A percentile compares a stretch with the other conserved stretches of the same genome.
phyloP scores from a whole-genome alignment of 2,329 filamentous ascomycete genomes.

The Hypoxylon sp. region DNA sequence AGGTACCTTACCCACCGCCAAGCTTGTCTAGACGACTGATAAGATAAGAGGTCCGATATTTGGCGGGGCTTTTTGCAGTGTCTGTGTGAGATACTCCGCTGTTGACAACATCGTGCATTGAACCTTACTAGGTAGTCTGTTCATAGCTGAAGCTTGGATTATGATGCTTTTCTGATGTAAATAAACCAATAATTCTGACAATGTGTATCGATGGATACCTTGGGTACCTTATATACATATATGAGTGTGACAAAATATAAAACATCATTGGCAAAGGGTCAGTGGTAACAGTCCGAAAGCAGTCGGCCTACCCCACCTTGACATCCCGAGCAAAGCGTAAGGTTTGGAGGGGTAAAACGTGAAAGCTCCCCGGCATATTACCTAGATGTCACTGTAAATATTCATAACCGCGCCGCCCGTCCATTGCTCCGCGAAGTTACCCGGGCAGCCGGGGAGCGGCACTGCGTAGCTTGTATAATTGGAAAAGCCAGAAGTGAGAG shows the following conservation, averaged over 20 bases:
- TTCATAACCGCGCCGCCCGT: constrained; percentile 1
- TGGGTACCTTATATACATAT: not conserved
- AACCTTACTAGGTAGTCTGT: too few relatives aligned
- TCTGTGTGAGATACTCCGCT: constrained; percentile 31
- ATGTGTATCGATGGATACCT: not conserved
- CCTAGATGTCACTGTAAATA: constrained; percentile 15
- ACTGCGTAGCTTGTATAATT: constrained; percentile 1
- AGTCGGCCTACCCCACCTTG: constrained; percentile 38
- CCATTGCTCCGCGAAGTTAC: constrained; percentile 27
- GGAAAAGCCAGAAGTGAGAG: constrained; percentile 8
- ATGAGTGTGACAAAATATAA: not conserved
- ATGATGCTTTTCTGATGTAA: not conserved
- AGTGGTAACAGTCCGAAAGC: constrained; percentile 1
- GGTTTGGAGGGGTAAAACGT: constrained; percentile 31
- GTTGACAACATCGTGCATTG: constrained; percentile 19
- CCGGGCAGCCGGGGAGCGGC: constrained; percentile 6
- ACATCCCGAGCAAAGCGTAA: constrained; percentile 26
- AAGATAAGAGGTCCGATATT: constrained; percentile 27
- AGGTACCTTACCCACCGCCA: not conserved
- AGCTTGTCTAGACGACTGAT: constrained; percentile 9
- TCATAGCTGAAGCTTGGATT: not conserved
- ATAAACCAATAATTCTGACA: not conserved
- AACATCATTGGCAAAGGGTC: constrained; percentile 16
- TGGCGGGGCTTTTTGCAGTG: constrained; percentile 18
- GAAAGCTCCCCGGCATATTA: constrained; percentile 32